phyloP scores from a whole-genome alignment of 2,329 filamentous ascomycete genomes.

The Cercospora sp. region DNA sequence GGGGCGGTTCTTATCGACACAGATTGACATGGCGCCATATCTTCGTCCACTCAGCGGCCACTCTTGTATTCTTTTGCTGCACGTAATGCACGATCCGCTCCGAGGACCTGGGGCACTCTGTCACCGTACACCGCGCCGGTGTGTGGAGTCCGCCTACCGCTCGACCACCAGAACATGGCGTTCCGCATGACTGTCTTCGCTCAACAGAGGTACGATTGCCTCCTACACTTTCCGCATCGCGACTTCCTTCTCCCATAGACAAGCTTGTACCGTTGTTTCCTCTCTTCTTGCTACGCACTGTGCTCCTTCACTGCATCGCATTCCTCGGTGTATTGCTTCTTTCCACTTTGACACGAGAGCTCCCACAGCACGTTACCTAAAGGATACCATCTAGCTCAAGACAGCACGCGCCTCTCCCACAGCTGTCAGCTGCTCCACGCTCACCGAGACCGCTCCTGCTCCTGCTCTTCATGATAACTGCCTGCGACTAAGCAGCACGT shows the following conservation, averaged over 20 bases:
- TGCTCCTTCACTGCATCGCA: background rate
- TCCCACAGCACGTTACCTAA: conserved; percentile 11
- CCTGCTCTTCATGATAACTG: background rate
- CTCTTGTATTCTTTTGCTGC: conserved; percentile 5
- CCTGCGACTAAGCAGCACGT: conserved; percentile 21
- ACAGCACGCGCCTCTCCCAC: background rate
- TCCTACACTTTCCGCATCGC: background rate
- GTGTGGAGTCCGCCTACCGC: background rate
- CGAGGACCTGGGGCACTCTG: conserved; percentile 11
- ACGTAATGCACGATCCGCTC: conserved; percentile 16
- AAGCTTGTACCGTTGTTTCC: background rate
- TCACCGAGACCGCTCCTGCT: background rate
- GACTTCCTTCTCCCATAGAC: background rate
- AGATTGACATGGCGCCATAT: conserved; percentile 6
- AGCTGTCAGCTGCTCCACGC: conserved; percentile 1
- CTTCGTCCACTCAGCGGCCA: conserved; percentile 12
- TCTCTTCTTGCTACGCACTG: background rate
- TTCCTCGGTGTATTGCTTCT: background rate
- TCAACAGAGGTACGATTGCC: background rate
- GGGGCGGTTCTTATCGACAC: conserved; percentile 9
- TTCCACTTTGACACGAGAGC: background rate
- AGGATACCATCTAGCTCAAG: conserved; percentile 6
- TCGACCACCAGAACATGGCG: conserved; percentile 9
- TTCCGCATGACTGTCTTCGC: conserved; percentile 8
- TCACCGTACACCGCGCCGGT: conserved; percentile 11